Evolutionary conservation across 2,329 filamentous ascomycete species (phyloP), one percentile per base, ranked within the genome.

Genomic region (Pleurostoma richardsiae): DNA sequence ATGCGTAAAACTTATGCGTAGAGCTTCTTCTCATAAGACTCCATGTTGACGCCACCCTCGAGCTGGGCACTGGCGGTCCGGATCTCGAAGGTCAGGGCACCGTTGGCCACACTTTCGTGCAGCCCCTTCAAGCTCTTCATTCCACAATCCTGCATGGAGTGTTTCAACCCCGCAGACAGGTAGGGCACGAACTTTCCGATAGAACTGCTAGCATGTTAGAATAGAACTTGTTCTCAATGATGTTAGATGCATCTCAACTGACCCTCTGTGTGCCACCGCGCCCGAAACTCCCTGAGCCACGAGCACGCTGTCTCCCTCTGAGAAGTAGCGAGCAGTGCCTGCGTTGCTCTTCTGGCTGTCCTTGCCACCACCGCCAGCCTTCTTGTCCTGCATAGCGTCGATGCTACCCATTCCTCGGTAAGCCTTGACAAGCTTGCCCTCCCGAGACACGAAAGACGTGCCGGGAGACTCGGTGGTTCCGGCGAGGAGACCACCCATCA

Each of bases 371-470:
- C 70, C 77, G 46, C 88, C 90, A 8, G 91, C 90, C 79, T 96
- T 96, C 82, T 94, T 96, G 73, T 97, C 92, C 73, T 97, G 91
- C 94, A 99, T 99, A 56, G 94, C 94, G 61, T 96, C 94, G 65
- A 99, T 99, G 70, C 86, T 91, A 56, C 94, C 94, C 94, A 99
- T 99, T 50, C 94, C 94, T 70, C 94, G 88, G 79, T 99, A 99
- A 39, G 94, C 91, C 80, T 99, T 99, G 70, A 99, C 92, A 46
- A 99, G 85, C 79, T 97, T 95, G 55, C 94, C 94, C 71, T 97
- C 92, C 51, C 88, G 86, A 62, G 89, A 95, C 58, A 99, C 90
- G 63, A 95, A 97, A 56, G 95, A 97, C 55, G 92, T 91, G 54
- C 94, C 95, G 33, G 94, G 94, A 36, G 92, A 97, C 73, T 99